Base-by-base conservation (phyloP, 176 grass and related monocot genomes). In the Eremochloa ophiuroides region DNA sequence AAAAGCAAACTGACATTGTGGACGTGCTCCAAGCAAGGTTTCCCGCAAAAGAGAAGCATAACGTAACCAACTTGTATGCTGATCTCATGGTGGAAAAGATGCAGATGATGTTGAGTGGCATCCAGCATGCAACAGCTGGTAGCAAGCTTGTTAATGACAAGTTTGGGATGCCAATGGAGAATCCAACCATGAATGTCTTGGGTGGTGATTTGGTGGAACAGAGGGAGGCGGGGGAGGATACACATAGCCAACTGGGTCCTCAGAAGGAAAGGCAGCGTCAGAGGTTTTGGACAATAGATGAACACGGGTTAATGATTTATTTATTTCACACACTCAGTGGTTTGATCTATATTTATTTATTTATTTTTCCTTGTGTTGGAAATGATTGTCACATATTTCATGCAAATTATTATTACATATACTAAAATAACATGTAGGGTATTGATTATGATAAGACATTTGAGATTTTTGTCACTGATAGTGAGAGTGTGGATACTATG, bases 271-370 rank as follows among this genome's bases (percentile, higher is more conserved):
- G 22, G 63, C 62, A 14, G 1, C 13, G 7, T 2, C 1, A 8
- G 25, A 80, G 50, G 15, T 69, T 69, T 75, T 89, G 87, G 87
- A 61, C 29, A 0, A 31, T 0, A 0, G 17, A 80, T 0, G 87
- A 85, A 47, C 87, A 89, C 71, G 85, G 22, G 76, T 81, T 81
- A 40, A 55, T 78, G 8, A 39, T 22, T 68, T 40, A 1, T n/a
- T n/a, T 64, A 8, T 34, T 22, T 59, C 13, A 5, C 22, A 37
- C 0, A 2, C 11, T 2, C 31, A 38, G 1, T 13, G 25, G 6
- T 10, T 10, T 8, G 6, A 1, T 8, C n/a, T n/a, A n/a, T n/a
- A n/a, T 65, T 2, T 62, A 7, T n/a, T 3, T 33, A 33, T 42
- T 50, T 50, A 10, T 7, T 50, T 55, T 83, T 7, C 14, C 20